Base-by-base conservation (phyloP, 306 rosid species). In the Sphenostylis stenocarpa region DNA sequence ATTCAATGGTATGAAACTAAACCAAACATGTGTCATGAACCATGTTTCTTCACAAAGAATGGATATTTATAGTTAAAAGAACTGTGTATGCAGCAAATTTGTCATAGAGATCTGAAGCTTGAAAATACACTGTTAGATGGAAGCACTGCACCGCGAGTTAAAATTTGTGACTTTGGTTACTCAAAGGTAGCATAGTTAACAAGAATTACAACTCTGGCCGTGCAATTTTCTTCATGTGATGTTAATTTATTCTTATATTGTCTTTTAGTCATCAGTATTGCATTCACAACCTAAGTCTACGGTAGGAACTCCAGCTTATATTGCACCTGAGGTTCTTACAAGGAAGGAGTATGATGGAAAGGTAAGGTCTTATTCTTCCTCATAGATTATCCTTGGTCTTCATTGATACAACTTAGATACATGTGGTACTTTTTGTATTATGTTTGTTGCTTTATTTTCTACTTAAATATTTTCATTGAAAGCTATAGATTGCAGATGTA, bases 61-160 rank as follows among this genome's bases (percentile, higher is more conserved):
- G 57, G 13, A 41, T 26, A 45, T 55, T 70, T 53, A 36, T 76
- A 51, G 45, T 44, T 52, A 31, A 48, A 80, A 55, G 44, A 72
- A 39, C n/a, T 34, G 79, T 76, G 13, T 71, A 26, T 79, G 86
- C 91, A 93, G 97, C 88, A 84, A 87, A 89, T 93, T 51, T 93
- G 97, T 80, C 96, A 93, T 58, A 87, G 97, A 85, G 96, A 93
- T 85, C 89, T 93, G 79, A 93, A 93, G 86, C 97, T 93, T 66
- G 97, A 93, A 84, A 93, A 93, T 57, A 87, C 94, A 17, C 92
- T 90, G 65, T 75, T 93, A 80, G 94, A 93, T 43, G 97, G 92
- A 72, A 90, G 94, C 79, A 55, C 90, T 9, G 93, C 96, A 1
- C 97, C 97, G 0, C 89, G 85, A 3, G 88, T 93, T 52, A 89